A percentile compares a stretch with the other conserved stretches of the same genome.
These are phyloP conservation scores for Monilinia vaccinii-corymbosi DNA, from an alignment of 2,329 filamentous ascomycete genomes.

Conservation along the genomic window DNA sequence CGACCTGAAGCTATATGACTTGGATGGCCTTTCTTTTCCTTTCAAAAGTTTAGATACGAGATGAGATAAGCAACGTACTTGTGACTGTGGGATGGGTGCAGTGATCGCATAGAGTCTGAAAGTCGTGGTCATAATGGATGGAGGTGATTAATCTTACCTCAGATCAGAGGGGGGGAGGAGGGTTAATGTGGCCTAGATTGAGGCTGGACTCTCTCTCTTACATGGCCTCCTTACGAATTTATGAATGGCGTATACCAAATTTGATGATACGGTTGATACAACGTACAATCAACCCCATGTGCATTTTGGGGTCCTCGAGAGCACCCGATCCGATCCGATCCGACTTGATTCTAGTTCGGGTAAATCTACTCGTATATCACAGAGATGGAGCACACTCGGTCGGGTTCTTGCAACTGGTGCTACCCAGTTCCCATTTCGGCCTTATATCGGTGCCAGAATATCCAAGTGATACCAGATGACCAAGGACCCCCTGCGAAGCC, in stretches of 20 bases:
- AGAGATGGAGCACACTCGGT: too few species aligned
- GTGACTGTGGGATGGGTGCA: background rate
- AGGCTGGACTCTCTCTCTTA: background rate
- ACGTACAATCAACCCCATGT: too few species aligned
- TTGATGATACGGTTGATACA: background rate
- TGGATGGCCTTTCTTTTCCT: background rate
- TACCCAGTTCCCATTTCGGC: conserved; percentile 5
- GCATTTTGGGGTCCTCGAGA: too few species aligned
- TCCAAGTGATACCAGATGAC: conserved; percentile 7
- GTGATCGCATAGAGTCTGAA: background rate
- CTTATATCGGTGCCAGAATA: conserved; percentile 6
- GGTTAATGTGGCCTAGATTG: background rate
- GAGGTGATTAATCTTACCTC: background rate
- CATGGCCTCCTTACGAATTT: background rate
- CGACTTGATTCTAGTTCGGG: too few species aligned
- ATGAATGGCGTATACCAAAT: background rate
- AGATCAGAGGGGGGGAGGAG: background rate
- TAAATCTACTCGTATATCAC: too few species aligned
- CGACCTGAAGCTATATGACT: background rate
- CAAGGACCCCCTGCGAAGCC: conserved; percentile 4
- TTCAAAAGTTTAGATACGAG: background rate
- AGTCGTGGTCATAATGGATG: background rate
- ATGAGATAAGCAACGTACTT: background rate
- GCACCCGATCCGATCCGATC: too few species aligned
- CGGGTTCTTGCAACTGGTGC: too few species aligned